Evolutionary conservation across 2,329 filamentous ascomycete species (phyloP).

Genomic region (Chalaropsis ovoidea): DNA sequence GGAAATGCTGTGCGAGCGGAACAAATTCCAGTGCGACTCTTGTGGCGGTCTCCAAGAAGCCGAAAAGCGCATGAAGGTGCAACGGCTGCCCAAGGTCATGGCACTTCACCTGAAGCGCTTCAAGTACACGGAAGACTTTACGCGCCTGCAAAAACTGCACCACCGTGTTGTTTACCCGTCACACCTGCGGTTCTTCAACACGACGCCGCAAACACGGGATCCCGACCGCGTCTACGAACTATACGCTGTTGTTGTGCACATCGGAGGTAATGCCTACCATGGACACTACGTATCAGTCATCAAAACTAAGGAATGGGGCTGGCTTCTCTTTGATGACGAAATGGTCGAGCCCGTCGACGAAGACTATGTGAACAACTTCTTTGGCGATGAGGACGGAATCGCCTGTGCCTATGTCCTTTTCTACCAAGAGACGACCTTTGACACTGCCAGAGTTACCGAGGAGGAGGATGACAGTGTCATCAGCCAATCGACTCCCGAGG

Average conservation of each 20-base stretch:
- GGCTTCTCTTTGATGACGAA: conserved; percentile 95
- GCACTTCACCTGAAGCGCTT: conserved; percentile 92
- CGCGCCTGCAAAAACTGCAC: conserved; percentile 88
- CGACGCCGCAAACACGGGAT: conserved; percentile 87
- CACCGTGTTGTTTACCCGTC: conserved; percentile 96
- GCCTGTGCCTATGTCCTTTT: conserved; percentile 96
- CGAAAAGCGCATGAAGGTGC: conserved; percentile 99
- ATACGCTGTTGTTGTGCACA: conserved; percentile 94
- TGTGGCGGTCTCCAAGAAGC: conserved; percentile 95
- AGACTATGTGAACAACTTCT: conserved; percentile 91
- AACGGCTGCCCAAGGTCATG: conserved; percentile 80
- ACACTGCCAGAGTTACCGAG: conserved; percentile 37
- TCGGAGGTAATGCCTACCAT: conserved; percentile 91
- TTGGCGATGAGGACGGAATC: conserved; percentile 81
- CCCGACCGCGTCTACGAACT: conserved; percentile 90
- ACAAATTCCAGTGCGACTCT: conserved; percentile 98
- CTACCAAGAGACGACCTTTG: conserved; percentile 79
- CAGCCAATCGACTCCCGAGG: neutral
- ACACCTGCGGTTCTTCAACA: conserved; percentile 92
- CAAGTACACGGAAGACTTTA: conserved; percentile 95
- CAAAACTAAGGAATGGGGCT: conserved; percentile 91
- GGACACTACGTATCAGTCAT: conserved; percentile 97
- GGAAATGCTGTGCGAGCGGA: conserved; percentile 95
- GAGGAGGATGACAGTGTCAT: conserved; percentile 27
- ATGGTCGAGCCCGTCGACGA: conserved; percentile 98